A percentile compares a stretch with the other conserved stretches of the same genome.
Evolutionary conservation across 2,329 filamentous ascomycete species (phyloP).

Genomic region (Fusarium falciforme): DNA sequence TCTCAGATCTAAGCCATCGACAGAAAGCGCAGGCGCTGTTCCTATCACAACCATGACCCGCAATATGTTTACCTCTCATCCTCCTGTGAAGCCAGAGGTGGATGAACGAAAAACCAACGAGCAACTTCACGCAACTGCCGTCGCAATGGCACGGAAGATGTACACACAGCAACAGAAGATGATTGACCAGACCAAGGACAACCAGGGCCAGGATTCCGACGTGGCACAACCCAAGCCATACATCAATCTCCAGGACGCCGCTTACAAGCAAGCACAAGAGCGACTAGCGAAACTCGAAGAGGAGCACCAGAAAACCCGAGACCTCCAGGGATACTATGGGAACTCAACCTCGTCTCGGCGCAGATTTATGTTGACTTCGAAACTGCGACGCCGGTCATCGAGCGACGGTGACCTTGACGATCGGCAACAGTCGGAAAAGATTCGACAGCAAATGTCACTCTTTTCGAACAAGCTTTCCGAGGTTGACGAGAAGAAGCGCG

Average conservation of each 20-base stretch:
- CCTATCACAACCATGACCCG: constrained; percentile 75
- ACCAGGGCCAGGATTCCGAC: constrained; percentile 48
- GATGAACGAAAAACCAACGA: constrained; percentile 80
- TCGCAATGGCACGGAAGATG: constrained; percentile 92
- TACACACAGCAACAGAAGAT: constrained; percentile 77
- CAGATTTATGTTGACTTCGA: constrained; percentile 64
- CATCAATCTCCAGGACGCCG: constrained; percentile 82
- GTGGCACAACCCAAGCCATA: constrained; percentile 62
- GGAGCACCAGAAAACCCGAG: constrained; percentile 70
- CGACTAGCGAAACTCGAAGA: constrained; percentile 83
- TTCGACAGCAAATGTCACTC: constrained; percentile 82
- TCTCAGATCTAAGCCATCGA: constrained; percentile 56
- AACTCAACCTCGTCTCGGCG: constrained; percentile 53
- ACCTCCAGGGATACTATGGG: constrained; percentile 83
- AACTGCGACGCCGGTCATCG: constrained; percentile 71
- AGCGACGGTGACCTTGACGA: constrained; percentile 76
- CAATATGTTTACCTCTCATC: constrained; percentile 82
- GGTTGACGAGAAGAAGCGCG: constrained; percentile 79
- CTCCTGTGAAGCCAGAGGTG: constrained; percentile 76
- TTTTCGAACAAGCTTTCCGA: constrained; percentile 76
- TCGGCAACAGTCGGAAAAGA: constrained; percentile 75
- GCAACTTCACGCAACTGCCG: constrained; percentile 81
- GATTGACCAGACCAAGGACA: constrained; percentile 62
- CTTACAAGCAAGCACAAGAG: constrained; percentile 87
- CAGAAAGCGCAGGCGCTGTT: constrained; percentile 73